Percentiles rank a stretch among this genome's conserved stretches.
phyloP scores from a whole-genome alignment of 2,329 filamentous ascomycete genomes.

The Dothistroma septosporum region DNA sequence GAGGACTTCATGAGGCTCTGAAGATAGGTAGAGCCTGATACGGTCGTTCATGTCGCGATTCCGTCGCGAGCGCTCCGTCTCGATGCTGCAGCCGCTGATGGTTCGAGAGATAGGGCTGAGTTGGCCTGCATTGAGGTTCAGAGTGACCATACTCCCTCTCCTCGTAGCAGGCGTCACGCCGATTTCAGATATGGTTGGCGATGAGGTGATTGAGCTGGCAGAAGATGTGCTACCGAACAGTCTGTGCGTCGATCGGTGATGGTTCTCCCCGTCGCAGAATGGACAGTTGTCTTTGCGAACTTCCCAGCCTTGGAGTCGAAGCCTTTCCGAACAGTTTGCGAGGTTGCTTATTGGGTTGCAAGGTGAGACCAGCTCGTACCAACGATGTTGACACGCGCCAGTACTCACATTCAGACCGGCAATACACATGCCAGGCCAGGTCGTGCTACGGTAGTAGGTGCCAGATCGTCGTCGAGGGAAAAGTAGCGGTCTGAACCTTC shows the following conservation, averaged over 20 bases:
- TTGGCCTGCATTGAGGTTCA: slow-evolving; percentile 15
- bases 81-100: slow-evolving; percentile 28
- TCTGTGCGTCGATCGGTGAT: slow-evolving; percentile 43
- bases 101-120: slow-evolving; percentile 28
- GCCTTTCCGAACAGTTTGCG: slow-evolving; percentile 44
- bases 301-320: slow-evolving; percentile 49
- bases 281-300: slow-evolving; percentile 46
- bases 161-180: slow-evolving; percentile 16
- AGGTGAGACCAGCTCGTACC: slow-evolving; percentile 46
- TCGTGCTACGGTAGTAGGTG: neutral
- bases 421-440: slow-evolving; percentile 43
- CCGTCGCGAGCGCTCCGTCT: slow-evolving; percentile 28
- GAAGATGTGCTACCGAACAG: slow-evolving; percentile 46
- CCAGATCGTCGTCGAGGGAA: neutral
- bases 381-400: slow-evolving; percentile 47
- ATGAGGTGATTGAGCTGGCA: slow-evolving; percentile 30
- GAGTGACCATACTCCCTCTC: slow-evolving; percentile 25
- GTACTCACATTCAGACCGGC: slow-evolving; percentile 48
- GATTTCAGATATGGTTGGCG: slow-evolving; percentile 22
- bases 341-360: slow-evolving; percentile 45
- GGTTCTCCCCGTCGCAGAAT: slow-evolving; percentile 39
- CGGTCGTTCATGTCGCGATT: slow-evolving; percentile 35
- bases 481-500: neutral
- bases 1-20: slow-evolving; percentile 31
- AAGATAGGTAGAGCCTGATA: slow-evolving; percentile 33